phyloP scores from a whole-genome alignment of 495 filamentous ascomycete species.

The Hypomontagnella submonticulosa region DNA sequence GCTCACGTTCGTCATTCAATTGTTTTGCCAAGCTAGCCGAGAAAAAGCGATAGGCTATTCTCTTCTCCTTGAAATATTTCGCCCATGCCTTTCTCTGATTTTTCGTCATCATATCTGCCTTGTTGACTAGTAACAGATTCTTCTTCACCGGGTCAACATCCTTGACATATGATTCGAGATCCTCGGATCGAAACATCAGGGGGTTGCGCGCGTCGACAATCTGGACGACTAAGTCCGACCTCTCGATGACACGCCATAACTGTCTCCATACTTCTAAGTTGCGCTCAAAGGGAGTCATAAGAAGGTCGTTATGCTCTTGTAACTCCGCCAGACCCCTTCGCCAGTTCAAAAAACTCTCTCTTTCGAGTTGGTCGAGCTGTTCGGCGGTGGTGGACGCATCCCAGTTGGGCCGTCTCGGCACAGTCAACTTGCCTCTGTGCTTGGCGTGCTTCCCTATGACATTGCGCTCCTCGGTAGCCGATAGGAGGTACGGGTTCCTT shows the following conservation, averaged over 20 bases:
- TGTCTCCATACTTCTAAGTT: constrained; percentile 99
- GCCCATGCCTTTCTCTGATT: constrained; percentile 89
- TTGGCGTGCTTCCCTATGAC: constrained; percentile 82
- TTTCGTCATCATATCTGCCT: constrained; percentile 98
- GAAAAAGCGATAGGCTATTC: constrained; percentile 94
- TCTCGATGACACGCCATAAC: constrained; percentile 97
- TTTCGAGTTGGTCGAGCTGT: constrained; percentile 82
- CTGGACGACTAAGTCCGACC: constrained; percentile 95
- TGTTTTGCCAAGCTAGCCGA: constrained; percentile 93
- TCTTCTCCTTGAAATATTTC: constrained; percentile 81
- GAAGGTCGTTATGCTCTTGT: constrained; percentile 88
- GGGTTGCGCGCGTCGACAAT: constrained; percentile 99
- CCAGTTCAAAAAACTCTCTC: constrained; percentile 87
- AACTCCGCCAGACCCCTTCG: constrained; percentile 89
- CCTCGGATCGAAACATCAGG: constrained; percentile 91
- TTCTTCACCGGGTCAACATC: constrained; percentile 88
- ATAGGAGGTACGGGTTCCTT: constrained; percentile 93
- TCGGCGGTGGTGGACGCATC: constrained; percentile 82
- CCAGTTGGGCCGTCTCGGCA: constrained; percentile 91
- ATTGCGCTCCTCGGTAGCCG: constrained; percentile 83
- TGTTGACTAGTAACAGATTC: constrained; percentile 95
- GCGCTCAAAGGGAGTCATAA: constrained; percentile 98
- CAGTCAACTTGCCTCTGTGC: constrained; percentile 81
- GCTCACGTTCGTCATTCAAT: constrained; percentile 73
- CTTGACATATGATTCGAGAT: constrained; percentile 93